Conservation (phyloP, 176 grass and related monocot species). For the Cenchrus purpureus region DNA sequence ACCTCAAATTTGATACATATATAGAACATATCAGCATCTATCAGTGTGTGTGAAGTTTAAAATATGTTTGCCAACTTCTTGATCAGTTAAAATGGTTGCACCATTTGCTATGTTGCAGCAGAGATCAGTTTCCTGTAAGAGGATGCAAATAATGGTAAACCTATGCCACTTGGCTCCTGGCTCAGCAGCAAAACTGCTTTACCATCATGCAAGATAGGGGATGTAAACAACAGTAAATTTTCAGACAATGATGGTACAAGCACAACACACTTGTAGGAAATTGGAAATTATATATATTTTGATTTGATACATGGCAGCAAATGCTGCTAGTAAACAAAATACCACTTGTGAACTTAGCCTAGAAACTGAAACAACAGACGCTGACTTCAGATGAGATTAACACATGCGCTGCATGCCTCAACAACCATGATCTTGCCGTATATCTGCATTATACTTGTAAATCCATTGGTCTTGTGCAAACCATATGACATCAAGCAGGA, state of each 20-base stretch:
- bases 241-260: neutral
- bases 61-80: no score
- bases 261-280: neutral
- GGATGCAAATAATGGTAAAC: no score
- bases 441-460: conserved; percentile 47
- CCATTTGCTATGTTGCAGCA: no score
- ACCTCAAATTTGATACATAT: neutral
- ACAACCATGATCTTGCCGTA: conserved; percentile 8
- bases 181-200: no score
- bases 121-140: no score
- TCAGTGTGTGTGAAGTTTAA: no score
- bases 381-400: neutral
- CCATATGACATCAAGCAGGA: conserved; percentile 58
- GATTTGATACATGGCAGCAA: conserved; percentile 28
- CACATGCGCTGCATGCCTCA: neutral
- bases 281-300: neutral
- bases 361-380: conserved; percentile 12
- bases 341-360: conserved; percentile 24
- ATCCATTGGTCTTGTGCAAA: conserved; percentile 32
- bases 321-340: conserved; percentile 26
- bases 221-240: neutral
- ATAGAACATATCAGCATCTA: neutral
- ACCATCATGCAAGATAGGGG: neutral
- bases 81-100: no score
- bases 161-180: no score